phyloP scores from a whole-genome alignment of 148 eudicot species.

The Rhododendron vialii region DNA sequence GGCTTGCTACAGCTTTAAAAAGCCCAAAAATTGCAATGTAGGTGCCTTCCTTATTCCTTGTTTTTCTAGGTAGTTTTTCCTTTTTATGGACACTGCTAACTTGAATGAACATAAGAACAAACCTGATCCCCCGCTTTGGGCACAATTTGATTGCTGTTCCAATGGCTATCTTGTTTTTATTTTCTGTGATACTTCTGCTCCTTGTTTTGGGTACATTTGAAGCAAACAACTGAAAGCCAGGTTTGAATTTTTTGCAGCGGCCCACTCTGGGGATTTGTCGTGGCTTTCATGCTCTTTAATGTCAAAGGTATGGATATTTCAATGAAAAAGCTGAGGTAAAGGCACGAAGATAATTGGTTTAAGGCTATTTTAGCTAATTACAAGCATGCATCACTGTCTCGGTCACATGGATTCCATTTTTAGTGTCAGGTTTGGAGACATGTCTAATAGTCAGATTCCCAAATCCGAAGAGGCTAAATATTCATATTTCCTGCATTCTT shows the following conservation, averaged over 20 bases:
- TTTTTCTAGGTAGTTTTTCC: neutral
- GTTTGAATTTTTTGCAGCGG: slow-evolving; percentile 55
- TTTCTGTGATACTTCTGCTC: neutral
- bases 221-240: neutral
- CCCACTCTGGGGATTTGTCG: slow-evolving; percentile 95
- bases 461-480: neutral
- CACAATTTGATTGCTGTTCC: neutral
- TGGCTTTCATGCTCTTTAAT: slow-evolving; percentile 91
- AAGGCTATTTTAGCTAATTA: neutral
- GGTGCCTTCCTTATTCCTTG: neutral
- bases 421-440: neutral
- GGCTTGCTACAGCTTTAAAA: neutral
- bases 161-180: neutral
- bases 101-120: neutral
- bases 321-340: neutral
- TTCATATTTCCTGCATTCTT: neutral
- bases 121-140: neutral
- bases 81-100: slow-evolving; percentile 1
- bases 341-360: neutral
- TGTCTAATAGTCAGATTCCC: neutral
- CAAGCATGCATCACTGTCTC: neutral
- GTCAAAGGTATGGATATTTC: slow-evolving; percentile 51
- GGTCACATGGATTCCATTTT: neutral
- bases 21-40: neutral
- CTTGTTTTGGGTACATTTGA: slow-evolving; percentile 5